Base-by-base conservation (phyloP, 1,139 yeast species). In the Ogataea hybrid region DNA sequence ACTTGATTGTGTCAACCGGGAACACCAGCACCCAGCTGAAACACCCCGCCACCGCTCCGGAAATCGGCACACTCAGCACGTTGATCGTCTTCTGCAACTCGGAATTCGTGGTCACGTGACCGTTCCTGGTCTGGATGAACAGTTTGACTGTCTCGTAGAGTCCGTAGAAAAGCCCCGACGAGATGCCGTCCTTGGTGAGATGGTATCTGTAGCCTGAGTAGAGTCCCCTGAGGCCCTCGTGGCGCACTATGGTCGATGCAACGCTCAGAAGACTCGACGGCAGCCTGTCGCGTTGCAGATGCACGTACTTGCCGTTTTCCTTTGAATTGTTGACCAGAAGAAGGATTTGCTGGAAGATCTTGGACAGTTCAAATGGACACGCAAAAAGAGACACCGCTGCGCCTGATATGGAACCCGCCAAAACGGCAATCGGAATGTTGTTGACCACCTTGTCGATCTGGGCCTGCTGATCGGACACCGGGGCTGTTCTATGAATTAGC, bases 301-400 rank as follows among this genome's bases (percentile, higher is more conserved):
- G 28, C 7, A 21, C 15, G 49, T 61, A 42, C 41, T 48, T 30
- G n/a, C 41, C 35, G n/a, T 46, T 30, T 23, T 38, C 42, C 8
- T 31, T 31, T 11, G 54, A 54, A 28, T 47, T 42, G 38, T 53
- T 56, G 49, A 75, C 72, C 55, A 79, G 59, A 46, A 74, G 58
- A 53, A 79, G 69, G 53, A 87, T 75, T 60, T 88, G 96, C 31
- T 92, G 84, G 48, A 84, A 86, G 6, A 87, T 71, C 59, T 88
- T 88, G 37, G 92, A 81, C 61, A 85, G 79, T 60, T 87, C 96
- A 59, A 87, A 87, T 0, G 96, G 96, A 54, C 92, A 83, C 3
- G 94, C 86, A 58, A 84, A 76, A 4, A 77, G 39, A 2, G 89
- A 74, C 11, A 84, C 81, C 1, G 73, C 68, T 2, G 77, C 76